Evolutionary conservation across 1,284 basidiomycete species (phyloP), one percentile per base, ranked within the genome.

Genomic region (Sporisorium reilianum): DNA sequence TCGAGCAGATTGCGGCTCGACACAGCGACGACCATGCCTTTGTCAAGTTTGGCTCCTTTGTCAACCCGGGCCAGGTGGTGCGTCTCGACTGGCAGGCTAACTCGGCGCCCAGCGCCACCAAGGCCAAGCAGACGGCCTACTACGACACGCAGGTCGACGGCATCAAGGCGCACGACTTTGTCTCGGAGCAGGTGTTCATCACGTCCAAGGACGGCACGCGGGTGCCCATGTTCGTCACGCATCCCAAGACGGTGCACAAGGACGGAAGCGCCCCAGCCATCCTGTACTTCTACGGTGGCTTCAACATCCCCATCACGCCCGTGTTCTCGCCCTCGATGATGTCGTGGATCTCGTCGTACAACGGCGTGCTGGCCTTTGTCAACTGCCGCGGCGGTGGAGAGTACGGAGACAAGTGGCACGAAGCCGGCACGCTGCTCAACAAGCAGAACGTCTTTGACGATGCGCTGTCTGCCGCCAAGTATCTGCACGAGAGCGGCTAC

Each of bases 151-250:
- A 88, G 58, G 88, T 93, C 12, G 88, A 87, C 9, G 92, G 91
- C 1, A 86, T 95, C 55, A 87, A 89, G 55, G 87, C 89, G 1
- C 88, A 90, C 5, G 91, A 94, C 58, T 95, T 93, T 80, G 87
- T 89, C 10, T 88, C 89, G 28, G 88, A 89, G 73, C 93, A 94
- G 85, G 89, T 90, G 59, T 77, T 81, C 34, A 78, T 82, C 66
- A 60, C 83, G 87, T 90, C 90, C 85, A 92, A 91, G 83, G 93
- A 95, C 79, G 92, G 92, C 0, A 94, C 92, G 2, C 88, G 88
- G 53, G 87, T 95, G 34, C 93, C 93, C 2, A 93, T 95, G 92
- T 95, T 94, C 81, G 88, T 95, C 63, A 92, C 94, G 30, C 88
- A 90, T 53, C 91, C 91, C 80, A 91, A 91, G 82, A 88, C 87